A percentile compares a stretch with the other conserved stretches of the same genome.
These are phyloP conservation scores for Recurvomyces mirabilis DNA, from an alignment of 495 filamentous ascomycete species.

Conservation along the genomic window DNA sequence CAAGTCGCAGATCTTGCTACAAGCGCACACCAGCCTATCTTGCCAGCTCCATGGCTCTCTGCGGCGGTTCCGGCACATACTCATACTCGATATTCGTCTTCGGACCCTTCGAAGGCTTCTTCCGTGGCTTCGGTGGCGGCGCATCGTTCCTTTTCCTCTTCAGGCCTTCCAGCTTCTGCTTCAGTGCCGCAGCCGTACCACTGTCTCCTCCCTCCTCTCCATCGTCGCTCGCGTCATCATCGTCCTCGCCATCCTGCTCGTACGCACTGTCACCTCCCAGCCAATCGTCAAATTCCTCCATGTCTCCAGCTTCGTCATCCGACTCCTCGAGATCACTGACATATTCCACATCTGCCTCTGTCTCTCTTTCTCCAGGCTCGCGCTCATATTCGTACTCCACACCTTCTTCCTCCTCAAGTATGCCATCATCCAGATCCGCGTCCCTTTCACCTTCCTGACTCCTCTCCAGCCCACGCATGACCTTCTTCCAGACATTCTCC, in stretches of 20 bases:
- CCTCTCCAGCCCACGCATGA: constrained; percentile 77
- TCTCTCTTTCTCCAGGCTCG: constrained; percentile 29
- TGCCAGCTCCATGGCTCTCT: constrained; percentile 15
- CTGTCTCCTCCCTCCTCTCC: constrained; percentile 28
- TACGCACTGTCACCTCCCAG: constrained; percentile 49
- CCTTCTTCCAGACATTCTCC: constrained; percentile 94
- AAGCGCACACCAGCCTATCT: too few relatives aligned
- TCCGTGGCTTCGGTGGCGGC: constrained; percentile 30
- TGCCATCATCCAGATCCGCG: constrained; percentile 72
- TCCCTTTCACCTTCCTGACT: constrained; percentile 75
- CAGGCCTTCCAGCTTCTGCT: constrained; percentile 31
- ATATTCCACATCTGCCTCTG: constrained; percentile 69
- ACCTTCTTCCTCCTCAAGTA: constrained; percentile 71
- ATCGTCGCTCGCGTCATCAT: constrained; percentile 21
- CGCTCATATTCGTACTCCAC: constrained; percentile 53
- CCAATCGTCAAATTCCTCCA: constrained; percentile 69
- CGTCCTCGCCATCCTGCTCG: constrained; percentile 27
- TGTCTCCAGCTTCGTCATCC: constrained; percentile 42
- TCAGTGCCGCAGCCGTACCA: constrained; percentile 24
- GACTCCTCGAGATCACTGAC: constrained; percentile 56
- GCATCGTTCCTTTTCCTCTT: constrained; percentile 37
- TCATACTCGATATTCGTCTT: constrained; percentile 42
- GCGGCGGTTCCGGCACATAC: constrained; percentile 29
- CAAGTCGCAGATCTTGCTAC: too few relatives aligned
- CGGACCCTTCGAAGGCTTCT: constrained; percentile 36